phyloP scores from a whole-genome alignment of 1,139 yeast genomes.

The Scheffersomyces illinoinensis region DNA sequence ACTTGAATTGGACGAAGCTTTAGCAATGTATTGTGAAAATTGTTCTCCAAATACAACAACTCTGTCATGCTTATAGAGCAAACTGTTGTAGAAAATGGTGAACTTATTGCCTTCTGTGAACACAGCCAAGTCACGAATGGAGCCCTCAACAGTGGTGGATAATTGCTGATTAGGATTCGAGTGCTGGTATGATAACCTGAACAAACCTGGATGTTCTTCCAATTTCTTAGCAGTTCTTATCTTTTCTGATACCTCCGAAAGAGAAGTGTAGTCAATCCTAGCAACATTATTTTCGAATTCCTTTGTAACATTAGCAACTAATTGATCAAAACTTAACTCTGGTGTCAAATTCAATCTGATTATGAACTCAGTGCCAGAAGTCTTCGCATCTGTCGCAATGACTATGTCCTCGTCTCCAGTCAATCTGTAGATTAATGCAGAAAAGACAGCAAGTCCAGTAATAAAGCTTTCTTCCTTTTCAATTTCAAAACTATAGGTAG shows the following conservation, averaged over 20 bases:
- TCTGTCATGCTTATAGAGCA: slow-evolving; percentile 72
- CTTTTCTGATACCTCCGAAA: slow-evolving; percentile 56
- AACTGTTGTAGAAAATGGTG: slow-evolving; percentile 67
- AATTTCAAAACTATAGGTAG: slow-evolving; percentile 46
- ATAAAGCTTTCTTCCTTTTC: slow-evolving; percentile 35
- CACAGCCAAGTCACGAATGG: slow-evolving; percentile 64
- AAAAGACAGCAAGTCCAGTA: slow-evolving; percentile 66
- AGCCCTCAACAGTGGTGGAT: slow-evolving; percentile 51
- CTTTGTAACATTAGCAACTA: slow-evolving; percentile 45
- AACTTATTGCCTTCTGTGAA: slow-evolving; percentile 35
- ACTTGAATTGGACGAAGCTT: slow-evolving; percentile 35
- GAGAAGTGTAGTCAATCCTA: slow-evolving; percentile 43
- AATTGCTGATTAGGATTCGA: slow-evolving; percentile 42
- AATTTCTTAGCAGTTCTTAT: slow-evolving; percentile 51
- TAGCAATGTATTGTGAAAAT: slow-evolving; percentile 52
- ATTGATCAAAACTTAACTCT: slow-evolving; percentile 51
- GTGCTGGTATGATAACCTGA: slow-evolving; percentile 64
- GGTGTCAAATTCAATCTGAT: slow-evolving; percentile 63
- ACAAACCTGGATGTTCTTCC: slow-evolving; percentile 63
- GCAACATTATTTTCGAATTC: slow-evolving; percentile 41
- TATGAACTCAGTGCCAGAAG: slow-evolving; percentile 49
- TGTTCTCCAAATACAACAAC: slow-evolving; percentile 73
- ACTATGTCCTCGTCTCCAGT: slow-evolving; percentile 95
- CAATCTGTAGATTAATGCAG: slow-evolving; percentile 70
- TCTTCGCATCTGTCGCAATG: slow-evolving; percentile 63